Base-by-base conservation (phyloP, 306 rosid species). In the Casuarina equisetifolia region DNA sequence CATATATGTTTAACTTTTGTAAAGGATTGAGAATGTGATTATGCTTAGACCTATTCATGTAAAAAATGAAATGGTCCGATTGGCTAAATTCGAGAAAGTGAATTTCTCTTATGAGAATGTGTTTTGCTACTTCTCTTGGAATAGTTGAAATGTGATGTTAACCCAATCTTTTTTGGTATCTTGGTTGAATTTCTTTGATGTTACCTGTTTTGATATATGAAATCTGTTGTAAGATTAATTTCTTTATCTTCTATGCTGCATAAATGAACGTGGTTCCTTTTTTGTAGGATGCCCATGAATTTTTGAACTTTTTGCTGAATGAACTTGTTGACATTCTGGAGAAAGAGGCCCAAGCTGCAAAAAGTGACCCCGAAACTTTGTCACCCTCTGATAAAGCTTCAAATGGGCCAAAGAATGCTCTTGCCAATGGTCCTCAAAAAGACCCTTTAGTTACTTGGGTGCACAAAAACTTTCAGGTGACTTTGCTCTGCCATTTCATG, bases 301-400 rank as follows among this genome's bases (percentile, higher is more conserved):
- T 96, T 89, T 85, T 96, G 90, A 96, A 96, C 86, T 96, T 92
- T 82, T 93, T 96, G 92, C 90, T 96, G 70, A 96, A 96, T 74
- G 97, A 96, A 84, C 99, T 96, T 77, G 99, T 96, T 5, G 99
- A 96, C 85, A 96, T 93, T 81, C 88, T 96, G 93, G 99, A 96
- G 86, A 96, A 93, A 89, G 99, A 96, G 87, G 89, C 97, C 70
- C 96, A 91, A 75, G 89, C 96, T 77, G 74, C 83, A 77, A 93
- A 90, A 85, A 78, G 82, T 85, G 97, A 93, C 79, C 87, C 89
- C 79, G 98, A 90, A 85, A 83, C 81, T 45, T 84, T 88, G 25
- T 88, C 99, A 66, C 93, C 97, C 64, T 78, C 89, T 79, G 96
- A 91, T 73, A 91, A 80, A 87, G 49, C 71, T 73, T 89, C 86